These are phyloP conservation scores for Caryopteris hybrid DNA, from an alignment of 305 asterid genomes.

Conservation along the genomic window DNA sequence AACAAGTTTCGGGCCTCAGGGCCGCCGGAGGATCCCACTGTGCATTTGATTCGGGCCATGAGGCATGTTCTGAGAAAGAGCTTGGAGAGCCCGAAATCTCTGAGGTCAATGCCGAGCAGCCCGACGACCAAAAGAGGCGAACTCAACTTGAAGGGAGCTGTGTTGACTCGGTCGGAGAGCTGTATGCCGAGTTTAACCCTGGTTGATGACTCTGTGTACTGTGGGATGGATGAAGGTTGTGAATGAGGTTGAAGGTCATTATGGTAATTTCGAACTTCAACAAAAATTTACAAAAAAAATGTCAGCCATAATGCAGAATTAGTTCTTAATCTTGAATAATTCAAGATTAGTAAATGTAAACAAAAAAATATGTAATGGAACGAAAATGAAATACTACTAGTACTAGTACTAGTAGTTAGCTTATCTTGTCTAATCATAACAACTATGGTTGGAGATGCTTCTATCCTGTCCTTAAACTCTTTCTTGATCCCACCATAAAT, in stretches of 20 bases:
- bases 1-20: constrained; percentile 57
- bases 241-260: constrained; percentile 12
- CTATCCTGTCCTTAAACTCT: neutral
- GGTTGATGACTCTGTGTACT: constrained; percentile 36
- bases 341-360: too few species aligned
- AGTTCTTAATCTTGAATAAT: too few species aligned
- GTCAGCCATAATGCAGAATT: too few species aligned
- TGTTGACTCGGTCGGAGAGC: constrained; percentile 59
- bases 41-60: constrained; percentile 69
- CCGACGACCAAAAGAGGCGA: constrained; percentile 36
- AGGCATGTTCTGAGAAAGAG: constrained; percentile 66
- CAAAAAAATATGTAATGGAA: too few species aligned
- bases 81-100: constrained; percentile 57
- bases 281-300: too few species aligned
- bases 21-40: constrained; percentile 66
- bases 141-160: constrained; percentile 18
- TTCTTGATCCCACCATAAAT: too few species aligned
- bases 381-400: neutral
- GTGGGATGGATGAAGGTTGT: constrained; percentile 32
- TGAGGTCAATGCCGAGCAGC: constrained; percentile 67
- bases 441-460: too few species aligned
- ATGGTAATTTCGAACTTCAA: constrained; percentile 19
- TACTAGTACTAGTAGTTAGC: too few species aligned
- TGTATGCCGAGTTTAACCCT: constrained; percentile 61
- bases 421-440: too few species aligned